Conservation (phyloP, 73 alveolate genomes). For the Uronychia binucleata region DNA sequence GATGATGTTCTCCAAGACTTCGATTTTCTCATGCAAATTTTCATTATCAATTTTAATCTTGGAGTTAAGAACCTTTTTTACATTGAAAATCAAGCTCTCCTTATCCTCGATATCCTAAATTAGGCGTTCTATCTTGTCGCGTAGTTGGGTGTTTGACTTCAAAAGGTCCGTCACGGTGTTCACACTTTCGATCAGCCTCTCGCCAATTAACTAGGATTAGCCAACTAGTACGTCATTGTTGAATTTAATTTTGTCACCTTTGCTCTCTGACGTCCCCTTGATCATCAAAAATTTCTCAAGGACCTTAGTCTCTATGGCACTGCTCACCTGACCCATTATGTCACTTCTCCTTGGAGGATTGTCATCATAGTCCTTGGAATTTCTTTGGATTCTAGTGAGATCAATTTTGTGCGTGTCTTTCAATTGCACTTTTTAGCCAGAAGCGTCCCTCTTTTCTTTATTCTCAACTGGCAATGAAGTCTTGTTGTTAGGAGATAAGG, state of each 20-base stretch:
- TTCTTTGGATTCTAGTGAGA: too few species aligned
- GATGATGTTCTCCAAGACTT: not conserved
- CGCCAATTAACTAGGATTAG: too few species aligned
- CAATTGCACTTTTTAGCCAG: too few species aligned
- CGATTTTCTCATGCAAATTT: not conserved
- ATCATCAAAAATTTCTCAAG: too few species aligned
- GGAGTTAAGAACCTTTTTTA: constrained; percentile 27
- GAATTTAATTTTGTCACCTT: too few species aligned
- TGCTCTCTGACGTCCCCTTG: too few species aligned
- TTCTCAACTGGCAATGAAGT: constrained; percentile 16
- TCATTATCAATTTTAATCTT: not conserved
- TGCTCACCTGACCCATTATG: too few species aligned
- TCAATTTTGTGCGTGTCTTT: too few species aligned
- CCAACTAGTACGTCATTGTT: too few species aligned
- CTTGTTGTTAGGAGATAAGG: not conserved
- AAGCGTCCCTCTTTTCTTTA: constrained; percentile 44
- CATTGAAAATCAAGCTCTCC: not conserved
- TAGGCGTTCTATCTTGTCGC: not conserved
- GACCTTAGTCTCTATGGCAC: too few species aligned
- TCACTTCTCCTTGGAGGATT: too few species aligned
- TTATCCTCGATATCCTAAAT: not conserved
- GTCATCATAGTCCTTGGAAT: too few species aligned
- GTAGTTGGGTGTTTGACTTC: not conserved
- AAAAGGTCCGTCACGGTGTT: not conserved
- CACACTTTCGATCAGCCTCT: not conserved